phyloP scores from a whole-genome alignment of 352 stramenopile species.

The Globisporangium nodosum region DNA sequence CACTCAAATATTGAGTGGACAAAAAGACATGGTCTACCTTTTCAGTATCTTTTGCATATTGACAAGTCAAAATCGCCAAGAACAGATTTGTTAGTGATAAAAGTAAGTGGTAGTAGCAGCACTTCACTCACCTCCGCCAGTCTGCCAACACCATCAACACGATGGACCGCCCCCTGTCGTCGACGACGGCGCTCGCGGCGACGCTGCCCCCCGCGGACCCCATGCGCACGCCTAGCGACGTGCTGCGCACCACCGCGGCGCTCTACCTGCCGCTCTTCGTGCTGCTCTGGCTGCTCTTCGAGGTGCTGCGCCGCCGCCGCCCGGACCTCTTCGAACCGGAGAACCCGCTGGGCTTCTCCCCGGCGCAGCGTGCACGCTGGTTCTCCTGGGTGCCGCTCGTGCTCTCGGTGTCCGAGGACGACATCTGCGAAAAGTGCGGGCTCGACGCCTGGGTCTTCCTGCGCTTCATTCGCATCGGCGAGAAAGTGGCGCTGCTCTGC shows the following conservation, averaged over 20 bases:
- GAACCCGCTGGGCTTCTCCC: slow-evolving; percentile 36
- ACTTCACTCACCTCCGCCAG: no score
- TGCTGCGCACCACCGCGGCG: slow-evolving; percentile 50
- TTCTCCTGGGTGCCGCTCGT: slow-evolving; percentile 63
- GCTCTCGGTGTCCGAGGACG: slow-evolving; percentile 41
- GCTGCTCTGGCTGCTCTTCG: slow-evolving; percentile 49
- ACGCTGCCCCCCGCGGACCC: slow-evolving; percentile 8
- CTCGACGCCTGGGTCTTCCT: slow-evolving; percentile 73
- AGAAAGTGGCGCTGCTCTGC: slow-evolving; percentile 56
- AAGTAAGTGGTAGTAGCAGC: no score
- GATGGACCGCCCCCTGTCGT: not conserved
- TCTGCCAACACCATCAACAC: no score
- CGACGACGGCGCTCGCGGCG: not conserved
- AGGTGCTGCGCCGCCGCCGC: slow-evolving; percentile 42
- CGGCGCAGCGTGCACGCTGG: slow-evolving; percentile 23
- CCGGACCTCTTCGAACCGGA: slow-evolving; percentile 41
- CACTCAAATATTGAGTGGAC: no score
- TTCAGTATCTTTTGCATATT: no score
- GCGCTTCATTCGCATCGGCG: slow-evolving; percentile 64
- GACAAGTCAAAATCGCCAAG: no score
- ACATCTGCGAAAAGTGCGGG: slow-evolving; percentile 55
- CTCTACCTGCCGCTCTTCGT: slow-evolving; percentile 65
- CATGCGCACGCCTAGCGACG: slow-evolving; percentile 28
- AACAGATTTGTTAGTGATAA: no score
- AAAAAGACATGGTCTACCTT: no score